Base-by-base conservation (phyloP, 148 eudicot genomes). In the Mesembryanthemum crystallinum region DNA sequence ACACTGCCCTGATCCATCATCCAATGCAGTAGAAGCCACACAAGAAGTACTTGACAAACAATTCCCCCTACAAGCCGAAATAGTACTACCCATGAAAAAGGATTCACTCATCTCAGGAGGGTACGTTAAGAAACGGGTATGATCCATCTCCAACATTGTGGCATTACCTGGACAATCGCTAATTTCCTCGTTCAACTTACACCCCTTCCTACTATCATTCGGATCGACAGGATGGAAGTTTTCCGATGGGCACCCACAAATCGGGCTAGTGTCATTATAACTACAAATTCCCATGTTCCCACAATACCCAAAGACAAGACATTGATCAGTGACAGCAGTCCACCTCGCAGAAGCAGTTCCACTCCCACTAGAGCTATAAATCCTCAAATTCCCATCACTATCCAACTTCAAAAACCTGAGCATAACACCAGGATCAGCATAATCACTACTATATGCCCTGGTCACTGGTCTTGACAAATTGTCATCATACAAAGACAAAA, bases 261-360 rank as follows among this genome's bases (percentile, higher is more conserved):
- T 47, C 5, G 97, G 98, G 29, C 63, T 30, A 7, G 89, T 77
- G 33, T 89, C 91, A 67, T 92, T 90, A 81, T 94, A 94, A 66
- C 96, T 92, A 77, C 98, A 94, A 21, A 94, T 80, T 23, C 98
- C 98, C 74, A 86, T 73, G 65, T 92, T 86, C 63, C 98, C 98
- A 85, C 98, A 94, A 27, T 79, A 94, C 37, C 97, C 98, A 67
- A 82, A 94, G 64, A 94, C 93, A 42, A 77, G 69, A 79, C 98
- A 94, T 47, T 89, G 95, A 80, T 94, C 92, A 82, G 78, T 79
- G 5, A 94, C 87, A 42, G 95, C 98, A 43, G 89, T 79, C 98
- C 98, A 94, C 20, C 86, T 80, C 47, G 61, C 81, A 32, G 55
- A 67, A 29, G 45, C 29, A 25, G 55, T 77, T 4, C 85, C 81